Conservation (phyloP, 805 yeast species). For the Suhomyces kilbournensis region DNA sequence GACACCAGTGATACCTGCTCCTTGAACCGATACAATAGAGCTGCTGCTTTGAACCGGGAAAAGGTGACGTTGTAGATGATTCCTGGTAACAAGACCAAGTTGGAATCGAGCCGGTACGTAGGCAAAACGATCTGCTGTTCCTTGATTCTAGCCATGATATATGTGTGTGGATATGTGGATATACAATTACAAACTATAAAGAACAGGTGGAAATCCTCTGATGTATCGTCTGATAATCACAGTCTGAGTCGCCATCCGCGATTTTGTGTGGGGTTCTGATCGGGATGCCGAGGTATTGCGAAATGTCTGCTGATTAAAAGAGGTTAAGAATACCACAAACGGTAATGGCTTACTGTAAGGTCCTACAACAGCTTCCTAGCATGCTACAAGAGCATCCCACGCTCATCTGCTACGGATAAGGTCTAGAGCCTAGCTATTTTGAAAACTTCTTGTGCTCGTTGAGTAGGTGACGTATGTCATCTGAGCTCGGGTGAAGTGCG, state of each 20-base stretch:
- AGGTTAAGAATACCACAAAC: background rate
- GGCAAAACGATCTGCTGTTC: slow-evolving; percentile 26
- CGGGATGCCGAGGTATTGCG: slow-evolving; percentile 1
- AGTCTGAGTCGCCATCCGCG: background rate
- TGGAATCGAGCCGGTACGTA: slow-evolving; percentile 39
- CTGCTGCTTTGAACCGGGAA: slow-evolving; percentile 44
- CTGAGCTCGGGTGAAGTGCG: background rate
- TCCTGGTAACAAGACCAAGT: slow-evolving; percentile 57
- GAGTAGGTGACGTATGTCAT: background rate
- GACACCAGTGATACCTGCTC: slow-evolving; percentile 25
- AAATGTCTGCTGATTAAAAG: background rate
- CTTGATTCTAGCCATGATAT: slow-evolving; percentile 1
- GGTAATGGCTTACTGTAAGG: too few species aligned
- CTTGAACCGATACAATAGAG: slow-evolving; percentile 43
- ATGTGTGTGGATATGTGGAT: background rate
- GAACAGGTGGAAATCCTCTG: background rate
- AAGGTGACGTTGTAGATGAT: slow-evolving; percentile 59
- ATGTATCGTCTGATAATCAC: background rate
- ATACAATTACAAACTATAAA: background rate
- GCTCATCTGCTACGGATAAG: too few species aligned
- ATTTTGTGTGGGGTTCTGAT: background rate
- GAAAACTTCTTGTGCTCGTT: background rate
- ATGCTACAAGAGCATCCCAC: background rate
- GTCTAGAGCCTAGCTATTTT: background rate
- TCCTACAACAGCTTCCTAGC: background rate